phyloP scores from a whole-genome alignment of 768 basidiomycete genomes.

The Mrakia blollopis region DNA sequence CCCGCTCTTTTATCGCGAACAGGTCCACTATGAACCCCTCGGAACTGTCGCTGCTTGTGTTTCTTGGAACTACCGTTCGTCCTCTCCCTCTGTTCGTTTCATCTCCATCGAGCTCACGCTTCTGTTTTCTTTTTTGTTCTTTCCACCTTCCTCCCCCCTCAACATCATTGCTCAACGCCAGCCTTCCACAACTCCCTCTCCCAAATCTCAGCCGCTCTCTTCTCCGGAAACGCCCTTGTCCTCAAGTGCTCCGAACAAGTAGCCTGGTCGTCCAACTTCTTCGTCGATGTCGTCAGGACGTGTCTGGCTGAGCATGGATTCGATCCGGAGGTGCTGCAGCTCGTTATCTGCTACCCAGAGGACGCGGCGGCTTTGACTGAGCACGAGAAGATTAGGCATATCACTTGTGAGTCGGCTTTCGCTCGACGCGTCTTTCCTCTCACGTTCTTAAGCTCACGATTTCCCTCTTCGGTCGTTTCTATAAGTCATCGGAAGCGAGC shows the following conservation, averaged over 20 bases:
- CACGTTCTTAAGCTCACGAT: neutral
- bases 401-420: constrained; percentile 53
- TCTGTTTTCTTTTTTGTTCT: constrained; percentile 4
- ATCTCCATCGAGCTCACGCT: neutral
- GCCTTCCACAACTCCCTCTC: constrained; percentile 92
- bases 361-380: constrained; percentile 74
- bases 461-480: neutral
- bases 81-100: constrained; percentile 13
- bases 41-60: constrained; percentile 90
- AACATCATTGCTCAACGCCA: too few relatives aligned
- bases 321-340: constrained; percentile 63
- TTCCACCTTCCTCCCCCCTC: too few relatives aligned
- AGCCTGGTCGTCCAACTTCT: constrained; percentile 74
- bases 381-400: constrained; percentile 76
- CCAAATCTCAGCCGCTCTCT: constrained; percentile 83
- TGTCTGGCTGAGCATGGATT: constrained; percentile 79
- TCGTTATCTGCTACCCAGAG: constrained; percentile 83
- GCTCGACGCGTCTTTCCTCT: too few relatives aligned
- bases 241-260: constrained; percentile 51
- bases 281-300: constrained; percentile 67
- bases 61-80: constrained; percentile 75
- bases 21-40: constrained; percentile 70
- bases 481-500: constrained; percentile 45
- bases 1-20: too few relatives aligned
- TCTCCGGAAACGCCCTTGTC: constrained; percentile 52